Conservation (phyloP, 2,329 filamentous ascomycete species). For the Nakataea oryzae region DNA sequence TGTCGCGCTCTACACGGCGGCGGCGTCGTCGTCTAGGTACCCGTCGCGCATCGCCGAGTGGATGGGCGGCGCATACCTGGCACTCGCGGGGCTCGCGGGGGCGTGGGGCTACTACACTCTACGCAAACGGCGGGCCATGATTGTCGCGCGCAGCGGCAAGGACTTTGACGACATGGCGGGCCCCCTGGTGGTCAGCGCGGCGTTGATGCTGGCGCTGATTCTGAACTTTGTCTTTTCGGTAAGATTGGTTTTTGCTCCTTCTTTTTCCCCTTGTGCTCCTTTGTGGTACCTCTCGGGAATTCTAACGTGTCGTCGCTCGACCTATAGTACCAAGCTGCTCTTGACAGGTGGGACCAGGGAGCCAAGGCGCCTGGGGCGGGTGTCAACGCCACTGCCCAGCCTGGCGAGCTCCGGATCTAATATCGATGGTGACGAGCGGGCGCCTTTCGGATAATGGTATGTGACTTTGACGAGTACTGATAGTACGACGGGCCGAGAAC, state of each 20-base stretch:
- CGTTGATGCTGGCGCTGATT: conserved; percentile 66
- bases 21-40: conserved; percentile 32
- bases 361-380: background rate
- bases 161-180: conserved; percentile 88
- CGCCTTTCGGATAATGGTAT: background rate
- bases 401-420: background rate
- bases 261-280: background rate
- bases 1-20: conserved; percentile 80
- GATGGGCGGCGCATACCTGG: conserved; percentile 75
- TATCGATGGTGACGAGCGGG: background rate
- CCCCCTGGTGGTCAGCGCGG: conserved; percentile 71
- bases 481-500: background rate
- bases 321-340: conserved; percentile 10
- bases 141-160: conserved; percentile 74
- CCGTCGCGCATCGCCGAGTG: conserved; percentile 46
- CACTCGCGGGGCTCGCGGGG: conserved; percentile 73
- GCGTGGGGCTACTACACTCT: conserved; percentile 84
- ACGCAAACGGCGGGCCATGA: conserved; percentile 64
- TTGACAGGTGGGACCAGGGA: conserved; percentile 9
- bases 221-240: conserved; percentile 88
- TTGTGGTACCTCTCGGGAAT: background rate
- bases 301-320: background rate
- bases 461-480: background rate
- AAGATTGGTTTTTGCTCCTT: conserved; percentile 14
- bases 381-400: background rate